Evolutionary conservation across 2,329 filamentous ascomycete species (phyloP).

Genomic region (Sporothrix euskadiensis): DNA sequence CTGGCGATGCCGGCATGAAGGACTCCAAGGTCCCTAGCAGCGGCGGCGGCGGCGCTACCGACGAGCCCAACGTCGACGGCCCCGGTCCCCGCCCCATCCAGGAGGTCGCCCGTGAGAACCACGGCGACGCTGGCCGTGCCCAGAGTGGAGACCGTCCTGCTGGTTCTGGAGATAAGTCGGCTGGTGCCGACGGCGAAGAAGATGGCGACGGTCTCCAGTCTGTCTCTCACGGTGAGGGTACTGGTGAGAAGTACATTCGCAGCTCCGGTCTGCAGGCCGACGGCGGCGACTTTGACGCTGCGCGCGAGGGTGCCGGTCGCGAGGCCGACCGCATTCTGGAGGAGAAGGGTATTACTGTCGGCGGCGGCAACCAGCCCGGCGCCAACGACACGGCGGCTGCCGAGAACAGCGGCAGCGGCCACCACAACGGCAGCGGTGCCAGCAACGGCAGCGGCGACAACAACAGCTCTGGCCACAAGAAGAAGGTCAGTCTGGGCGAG

Average conservation of each 20-base stretch:
- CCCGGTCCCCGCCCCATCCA: constrained; percentile 49
- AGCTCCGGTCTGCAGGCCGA: constrained; percentile 61
- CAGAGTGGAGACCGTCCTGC: not conserved
- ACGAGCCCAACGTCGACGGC: constrained; percentile 42
- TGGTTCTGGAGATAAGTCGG: not conserved
- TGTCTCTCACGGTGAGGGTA: constrained; percentile 47
- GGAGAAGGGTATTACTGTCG: constrained; percentile 32
- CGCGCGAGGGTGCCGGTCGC: constrained; percentile 61
- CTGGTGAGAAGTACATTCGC: constrained; percentile 59
- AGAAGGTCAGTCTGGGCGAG: constrained; percentile 53
- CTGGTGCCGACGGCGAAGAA: constrained; percentile 16
- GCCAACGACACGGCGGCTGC: not conserved
- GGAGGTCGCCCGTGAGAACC: constrained; percentile 40
- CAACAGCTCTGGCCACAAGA: constrained; percentile 31
- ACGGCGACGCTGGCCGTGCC: constrained; percentile 38
- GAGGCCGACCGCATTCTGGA: constrained; percentile 65
- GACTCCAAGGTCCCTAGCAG: constrained; percentile 26
- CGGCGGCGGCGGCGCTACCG: constrained; percentile 18
- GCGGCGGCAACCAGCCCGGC: constrained; percentile 30
- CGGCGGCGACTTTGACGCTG: constrained; percentile 67
- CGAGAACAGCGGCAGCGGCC: not conserved
- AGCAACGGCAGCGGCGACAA: constrained; percentile 29
- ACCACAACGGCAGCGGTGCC: not conserved
- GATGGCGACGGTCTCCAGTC: constrained; percentile 34
- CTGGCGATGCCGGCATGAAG: constrained; percentile 27